Conservation (phyloP, 1,284 basidiomycete species). For the Ustilago sp. region DNA sequence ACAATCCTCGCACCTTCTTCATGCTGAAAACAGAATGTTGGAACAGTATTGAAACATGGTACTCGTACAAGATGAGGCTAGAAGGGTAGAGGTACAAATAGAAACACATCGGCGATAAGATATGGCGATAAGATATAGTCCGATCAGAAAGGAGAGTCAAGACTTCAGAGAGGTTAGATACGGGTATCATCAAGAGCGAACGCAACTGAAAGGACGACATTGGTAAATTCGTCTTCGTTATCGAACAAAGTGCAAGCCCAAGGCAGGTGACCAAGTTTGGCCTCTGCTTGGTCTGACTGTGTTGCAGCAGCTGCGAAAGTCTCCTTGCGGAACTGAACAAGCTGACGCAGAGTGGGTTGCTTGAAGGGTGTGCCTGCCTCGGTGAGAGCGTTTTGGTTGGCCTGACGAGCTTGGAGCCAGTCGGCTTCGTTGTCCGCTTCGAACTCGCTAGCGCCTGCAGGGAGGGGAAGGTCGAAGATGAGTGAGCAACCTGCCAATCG, state of each 20-base stretch:
- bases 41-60: background rate
- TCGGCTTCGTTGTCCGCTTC: slow-evolving; percentile 57
- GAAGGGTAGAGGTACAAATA: background rate
- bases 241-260: slow-evolving; percentile 46
- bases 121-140: slow-evolving; percentile 18
- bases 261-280: slow-evolving; percentile 34
- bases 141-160: background rate
- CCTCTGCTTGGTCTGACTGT: slow-evolving; percentile 14
- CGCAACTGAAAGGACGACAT: slow-evolving; percentile 56
- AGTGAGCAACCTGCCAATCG: slow-evolving; percentile 50
- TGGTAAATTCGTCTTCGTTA: slow-evolving; percentile 59
- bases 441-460: slow-evolving; percentile 56
- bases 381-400: slow-evolving; percentile 23
- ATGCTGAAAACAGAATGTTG: background rate
- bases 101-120: slow-evolving; percentile 10
- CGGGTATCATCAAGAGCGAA: slow-evolving; percentile 57
- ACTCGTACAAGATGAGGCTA: background rate
- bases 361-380: slow-evolving; percentile 30
- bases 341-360: slow-evolving; percentile 44
- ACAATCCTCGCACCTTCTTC: background rate
- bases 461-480: slow-evolving; percentile 56
- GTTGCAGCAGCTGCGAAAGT: slow-evolving; percentile 1
- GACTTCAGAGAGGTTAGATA: slow-evolving; percentile 1
- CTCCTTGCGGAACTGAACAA: slow-evolving; percentile 44
- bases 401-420: slow-evolving; percentile 41